Evolutionary conservation across 257 asterid species (phyloP), one percentile per base, ranked within the genome.

Genomic region (Apocynum venetum): DNA sequence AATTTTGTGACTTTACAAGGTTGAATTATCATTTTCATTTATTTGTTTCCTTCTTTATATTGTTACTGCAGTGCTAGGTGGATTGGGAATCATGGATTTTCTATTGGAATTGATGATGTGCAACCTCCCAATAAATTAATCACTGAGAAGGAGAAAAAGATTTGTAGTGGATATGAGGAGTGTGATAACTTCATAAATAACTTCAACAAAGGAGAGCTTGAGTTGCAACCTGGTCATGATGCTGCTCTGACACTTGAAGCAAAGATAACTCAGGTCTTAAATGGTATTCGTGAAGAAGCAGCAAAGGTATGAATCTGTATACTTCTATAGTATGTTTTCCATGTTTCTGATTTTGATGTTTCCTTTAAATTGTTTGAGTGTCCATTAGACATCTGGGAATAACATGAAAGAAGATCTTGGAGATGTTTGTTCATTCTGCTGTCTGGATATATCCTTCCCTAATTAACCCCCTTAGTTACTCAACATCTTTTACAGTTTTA

Each of bases 31-130:
- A 38, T 44, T 8, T 40, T 66, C 38, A 68, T 68, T 20, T 43
- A 68, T 67, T 13, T 68, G 52, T 43, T 9, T 68, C 36, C 31
- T 68, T 43, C 19, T 43, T 5, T 43, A 13, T 17, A 41, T 68
- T 81, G 71, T 85, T 84, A 72, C 52, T 78, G 64, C 83, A 95
- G 99, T 86, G 98, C 99, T 72, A 89, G 99, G 80, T 95, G 98
- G 99, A 95, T 95, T 67, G 99, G 99, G 84, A 90, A 95, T 82
- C 99, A 93, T 85, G 99, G 99, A 77, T 95, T 95, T 84, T 95
- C 99, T 14, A 93, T 95, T 81, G 99, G 99, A 76, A 91, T 95
- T 78, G 89, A 95, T 79, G 99, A 95, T 82, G 99, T 95, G 82
- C 90, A 83, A 77, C 98, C 99, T 52, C 96, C 93, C 71, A 78